These are phyloP conservation scores for Epichloe sibirici DNA, from an alignment of 2,329 filamentous ascomycete genomes.

Conservation along the genomic window DNA sequence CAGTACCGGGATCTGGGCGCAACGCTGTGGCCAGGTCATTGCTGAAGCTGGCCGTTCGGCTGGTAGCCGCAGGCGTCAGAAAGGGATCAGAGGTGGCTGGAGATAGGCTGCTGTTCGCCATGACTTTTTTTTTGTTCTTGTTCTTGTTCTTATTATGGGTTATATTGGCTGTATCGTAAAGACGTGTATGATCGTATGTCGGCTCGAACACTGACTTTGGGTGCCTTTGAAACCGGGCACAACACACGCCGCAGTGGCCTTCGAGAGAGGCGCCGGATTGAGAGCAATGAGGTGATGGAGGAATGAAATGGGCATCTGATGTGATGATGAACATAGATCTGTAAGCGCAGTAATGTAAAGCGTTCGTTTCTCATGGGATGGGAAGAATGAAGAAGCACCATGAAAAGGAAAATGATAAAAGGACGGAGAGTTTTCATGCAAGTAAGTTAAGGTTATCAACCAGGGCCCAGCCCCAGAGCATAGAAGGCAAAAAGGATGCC, in stretches of 20 bases:
- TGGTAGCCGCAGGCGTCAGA: conserved; percentile 12
- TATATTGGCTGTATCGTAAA: too few species aligned
- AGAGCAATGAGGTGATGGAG: neutral
- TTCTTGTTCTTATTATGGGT: too few species aligned
- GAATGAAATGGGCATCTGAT: neutral
- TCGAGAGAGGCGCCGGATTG: neutral
- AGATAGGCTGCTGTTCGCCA: neutral
- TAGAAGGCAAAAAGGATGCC: neutral
- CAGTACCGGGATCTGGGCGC: conserved; percentile 57
- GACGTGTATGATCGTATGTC: too few species aligned
- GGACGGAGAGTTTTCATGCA: neutral
- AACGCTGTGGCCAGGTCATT: conserved; percentile 41
- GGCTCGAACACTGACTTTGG: too few species aligned
- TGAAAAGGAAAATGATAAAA: neutral
- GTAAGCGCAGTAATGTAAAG: neutral
- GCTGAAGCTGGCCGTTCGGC: conserved; percentile 8
- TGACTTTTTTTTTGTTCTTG: neutral
- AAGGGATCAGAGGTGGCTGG: conserved; percentile 13
- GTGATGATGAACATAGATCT: neutral
- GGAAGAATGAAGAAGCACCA: neutral
- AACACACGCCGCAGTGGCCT: too few species aligned
- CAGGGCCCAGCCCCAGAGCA: neutral
- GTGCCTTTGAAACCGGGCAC: too few species aligned
- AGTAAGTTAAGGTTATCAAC: neutral
- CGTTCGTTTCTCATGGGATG: neutral